Evolutionary conservation across 2,329 filamentous ascomycete genomes (phyloP), one percentile per base, ranked within the genome.

Genomic region (Didymosphaeria variabile): DNA sequence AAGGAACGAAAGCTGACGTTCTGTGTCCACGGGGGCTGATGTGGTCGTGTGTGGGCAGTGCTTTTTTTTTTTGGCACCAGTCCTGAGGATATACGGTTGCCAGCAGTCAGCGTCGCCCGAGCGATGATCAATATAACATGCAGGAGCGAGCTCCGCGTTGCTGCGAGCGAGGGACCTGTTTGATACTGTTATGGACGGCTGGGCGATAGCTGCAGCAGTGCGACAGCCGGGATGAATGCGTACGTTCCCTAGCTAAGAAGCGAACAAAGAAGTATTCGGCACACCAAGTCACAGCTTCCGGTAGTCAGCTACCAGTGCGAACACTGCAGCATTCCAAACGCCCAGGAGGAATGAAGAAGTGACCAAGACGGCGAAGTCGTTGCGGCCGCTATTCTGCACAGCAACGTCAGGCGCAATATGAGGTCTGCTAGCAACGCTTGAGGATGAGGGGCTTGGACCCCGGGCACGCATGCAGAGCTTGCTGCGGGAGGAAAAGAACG

Each of bases 351-450:
- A 60, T 57, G 44, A 19, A 53, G 52, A 34, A 7, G 34, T 26
- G 54, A 55, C 34, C 57, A 54, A 51, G 34, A 54, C 53, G 59
- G 63, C 50, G 59, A 32, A 29, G 26, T 29, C 4, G 42, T 32
- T 54, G 58, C 59, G 64, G 54, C 42, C 57, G 65, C 67, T 59
- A 63, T 58, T 68, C 64, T 67, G 68, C 64, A 61, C 63, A 57
- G 64, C 55, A 68, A 68, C 60, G 63, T 63, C 32, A 60, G 58
- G 60, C 53, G 62, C 63, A 67, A 63, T 67, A 65, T 65, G 61
- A 31, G 51, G n/a, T 57, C 45, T 62, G 64, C 58, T 50, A 19
- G 60, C 49, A 54, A 59, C 59, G 58, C 58, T 53, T 59, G 52
- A 50, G 38, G 34, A 55, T 17, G 60, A 63, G 42, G 60, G 57